Percentiles rank a stretch among this genome's conserved stretches.
Conservation (phyloP, 1,284 basidiomycete genomes). For the Filobasidium uniguttulatum region DNA sequence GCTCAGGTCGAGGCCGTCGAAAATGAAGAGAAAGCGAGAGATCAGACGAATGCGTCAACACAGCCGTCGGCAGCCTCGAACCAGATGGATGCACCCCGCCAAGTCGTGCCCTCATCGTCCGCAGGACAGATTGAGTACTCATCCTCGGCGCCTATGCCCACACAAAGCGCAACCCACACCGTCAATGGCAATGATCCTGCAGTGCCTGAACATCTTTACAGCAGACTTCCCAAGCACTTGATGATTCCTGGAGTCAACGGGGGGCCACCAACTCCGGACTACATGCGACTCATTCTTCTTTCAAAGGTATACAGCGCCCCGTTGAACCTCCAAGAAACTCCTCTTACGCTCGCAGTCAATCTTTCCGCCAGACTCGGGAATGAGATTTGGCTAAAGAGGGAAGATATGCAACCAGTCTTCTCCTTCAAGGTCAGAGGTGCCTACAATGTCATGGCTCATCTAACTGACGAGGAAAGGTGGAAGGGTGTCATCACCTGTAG, state of each 20-base stretch:
- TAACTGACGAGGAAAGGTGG: conserved; percentile 79
- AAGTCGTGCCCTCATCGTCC: conserved; percentile 1
- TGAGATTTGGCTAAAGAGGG: conserved; percentile 89
- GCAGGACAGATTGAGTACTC: conserved; percentile 31
- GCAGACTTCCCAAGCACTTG: conserved; percentile 30
- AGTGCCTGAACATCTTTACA: conserved; percentile 35
- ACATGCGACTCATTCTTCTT: conserved; percentile 80
- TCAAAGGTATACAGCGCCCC: conserved; percentile 75
- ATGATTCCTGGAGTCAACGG: conserved; percentile 20
- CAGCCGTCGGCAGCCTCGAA: background rate
- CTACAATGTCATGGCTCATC: conserved; percentile 94
- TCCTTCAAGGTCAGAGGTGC: conserved; percentile 98
- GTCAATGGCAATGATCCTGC: conserved; percentile 22
- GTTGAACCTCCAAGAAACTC: conserved; percentile 72
- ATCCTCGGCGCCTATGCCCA: conserved; percentile 31
- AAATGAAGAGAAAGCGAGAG: background rate
- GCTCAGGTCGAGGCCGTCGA: background rate
- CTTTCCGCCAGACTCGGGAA: conserved; percentile 79
- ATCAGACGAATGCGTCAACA: background rate
- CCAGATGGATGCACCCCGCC: background rate
- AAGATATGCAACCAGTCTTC: conserved; percentile 97
- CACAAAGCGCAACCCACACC: conserved; percentile 22
- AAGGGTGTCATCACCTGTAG: conserved; percentile 97
- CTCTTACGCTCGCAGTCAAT: conserved; percentile 71
- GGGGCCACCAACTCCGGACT: conserved; percentile 56